Percentiles rank a stretch among this genome's conserved stretches.
Conservation (phyloP, 495 filamentous ascomycete genomes). For the Talaromyces borbonicus region DNA sequence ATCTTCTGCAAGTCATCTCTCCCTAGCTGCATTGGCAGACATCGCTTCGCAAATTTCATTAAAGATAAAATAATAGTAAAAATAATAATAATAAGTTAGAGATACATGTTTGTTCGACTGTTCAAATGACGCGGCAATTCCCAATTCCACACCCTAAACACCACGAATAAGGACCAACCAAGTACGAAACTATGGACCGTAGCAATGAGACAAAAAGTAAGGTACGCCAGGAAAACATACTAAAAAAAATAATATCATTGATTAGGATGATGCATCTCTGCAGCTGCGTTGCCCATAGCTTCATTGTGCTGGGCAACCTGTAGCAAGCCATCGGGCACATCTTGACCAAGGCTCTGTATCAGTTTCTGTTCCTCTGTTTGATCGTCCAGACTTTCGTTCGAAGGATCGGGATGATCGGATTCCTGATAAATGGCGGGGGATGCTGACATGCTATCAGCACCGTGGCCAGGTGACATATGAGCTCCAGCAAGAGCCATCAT, state of each 20-base stretch:
- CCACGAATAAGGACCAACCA: too few relatives aligned
- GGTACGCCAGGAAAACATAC: not conserved
- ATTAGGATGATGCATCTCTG: not conserved
- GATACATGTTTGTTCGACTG: too few relatives aligned
- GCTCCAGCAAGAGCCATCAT: conserved; percentile 52
- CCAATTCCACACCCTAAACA: too few relatives aligned
- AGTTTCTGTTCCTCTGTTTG: conserved; percentile 40
- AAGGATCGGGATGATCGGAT: conserved; percentile 16
- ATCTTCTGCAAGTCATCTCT: too few relatives aligned
- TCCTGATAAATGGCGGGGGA: conserved; percentile 34
- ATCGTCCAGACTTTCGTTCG: conserved; percentile 19
- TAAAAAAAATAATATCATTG: not conserved
- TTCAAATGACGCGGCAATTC: too few relatives aligned
- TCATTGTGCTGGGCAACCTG: conserved; percentile 25
- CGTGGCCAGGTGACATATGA: conserved; percentile 24
- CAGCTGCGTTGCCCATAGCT: conserved; percentile 12
- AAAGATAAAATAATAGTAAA: too few relatives aligned
- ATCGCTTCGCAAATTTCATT: too few relatives aligned
- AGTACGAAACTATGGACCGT: not conserved
- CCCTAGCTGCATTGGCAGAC: too few relatives aligned
- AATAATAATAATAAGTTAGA: too few relatives aligned
- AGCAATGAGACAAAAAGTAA: not conserved
- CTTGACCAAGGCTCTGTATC: conserved; percentile 39
- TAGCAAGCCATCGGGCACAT: conserved; percentile 37
- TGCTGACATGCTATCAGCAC: conserved; percentile 36